phyloP scores from a whole-genome alignment of 306 rosid species.

The Casuarina glauca region DNA sequence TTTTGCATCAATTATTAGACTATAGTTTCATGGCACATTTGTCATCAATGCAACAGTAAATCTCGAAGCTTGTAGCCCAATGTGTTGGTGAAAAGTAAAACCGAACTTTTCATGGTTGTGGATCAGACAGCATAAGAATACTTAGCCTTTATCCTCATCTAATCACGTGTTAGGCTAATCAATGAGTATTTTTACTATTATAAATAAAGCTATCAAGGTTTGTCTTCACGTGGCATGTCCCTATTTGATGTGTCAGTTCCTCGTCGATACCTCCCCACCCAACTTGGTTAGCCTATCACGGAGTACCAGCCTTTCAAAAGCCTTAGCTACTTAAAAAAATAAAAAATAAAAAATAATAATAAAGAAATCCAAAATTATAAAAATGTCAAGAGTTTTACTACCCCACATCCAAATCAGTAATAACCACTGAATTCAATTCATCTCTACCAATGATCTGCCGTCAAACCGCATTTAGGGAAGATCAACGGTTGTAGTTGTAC shows the following conservation, averaged over 20 bases:
- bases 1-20: too few species aligned
- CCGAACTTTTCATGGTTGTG: not conserved
- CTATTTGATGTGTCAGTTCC: constrained; percentile 21
- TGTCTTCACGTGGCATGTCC: constrained; percentile 30
- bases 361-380: too few species aligned
- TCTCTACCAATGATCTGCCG: constrained; percentile 14
- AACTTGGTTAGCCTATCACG: constrained; percentile 1
- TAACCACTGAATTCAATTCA: constrained; percentile 8
- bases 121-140: not conserved
- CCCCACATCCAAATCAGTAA: not conserved
- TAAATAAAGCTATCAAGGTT: not conserved
- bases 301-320: constrained; percentile 10
- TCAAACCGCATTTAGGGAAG: not conserved
- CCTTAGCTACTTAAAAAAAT: not conserved
- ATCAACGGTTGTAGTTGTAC: not conserved
- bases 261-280: not conserved
- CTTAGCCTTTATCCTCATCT: not conserved
- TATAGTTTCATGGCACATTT: too few species aligned
- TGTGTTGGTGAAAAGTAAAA: too few species aligned
- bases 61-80: too few species aligned
- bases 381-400: not conserved
- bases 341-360: too few species aligned
- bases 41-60: too few species aligned
- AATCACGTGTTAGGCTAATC: not conserved
- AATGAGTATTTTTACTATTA: not conserved